Evolutionary conservation across 257 asterid species (phyloP).

Genomic region (Avicennia marina): DNA sequence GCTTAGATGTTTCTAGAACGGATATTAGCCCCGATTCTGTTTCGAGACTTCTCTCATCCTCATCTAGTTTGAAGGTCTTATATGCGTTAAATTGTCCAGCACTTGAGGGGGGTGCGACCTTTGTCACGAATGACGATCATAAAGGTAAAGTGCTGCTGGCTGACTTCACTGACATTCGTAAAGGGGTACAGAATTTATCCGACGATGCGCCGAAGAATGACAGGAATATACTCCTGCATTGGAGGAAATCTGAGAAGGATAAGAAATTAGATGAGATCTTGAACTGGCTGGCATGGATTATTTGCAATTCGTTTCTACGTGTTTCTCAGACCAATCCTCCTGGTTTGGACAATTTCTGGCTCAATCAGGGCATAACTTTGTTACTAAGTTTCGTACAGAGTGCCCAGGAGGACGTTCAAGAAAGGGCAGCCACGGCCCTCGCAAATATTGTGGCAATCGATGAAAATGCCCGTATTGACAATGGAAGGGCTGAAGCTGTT

Average conservation of each 20-base stretch:
- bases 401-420: conserved; percentile 63
- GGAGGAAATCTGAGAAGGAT: conserved; percentile 43
- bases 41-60: conserved; percentile 47
- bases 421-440: conserved; percentile 60
- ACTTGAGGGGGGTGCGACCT: conserved; percentile 53
- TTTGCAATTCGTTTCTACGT: conserved; percentile 68
- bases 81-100: conserved; percentile 62
- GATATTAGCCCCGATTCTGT: conserved; percentile 41
- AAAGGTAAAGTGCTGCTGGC: conserved; percentile 63
- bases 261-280: conserved; percentile 44
- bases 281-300: conserved; percentile 75
- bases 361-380: conserved; percentile 14
- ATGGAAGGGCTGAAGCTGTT: conserved; percentile 59
- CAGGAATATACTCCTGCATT: conserved; percentile 43
- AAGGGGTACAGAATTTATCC: conserved; percentile 50
- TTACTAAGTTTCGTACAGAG: conserved; percentile 48
- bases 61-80: conserved; percentile 51
- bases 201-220: conserved; percentile 42
- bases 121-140: conserved; percentile 41
- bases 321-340: conserved; percentile 69
- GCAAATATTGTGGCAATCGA: conserved; percentile 58
- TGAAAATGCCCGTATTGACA: conserved; percentile 57
- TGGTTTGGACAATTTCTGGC: conserved; percentile 59
- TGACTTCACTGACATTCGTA: conserved; percentile 48
- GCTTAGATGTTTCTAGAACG: conserved; percentile 81